Base-by-base conservation (phyloP, 1,284 basidiomycete genomes). In the Xerocomus nothofagi region DNA sequence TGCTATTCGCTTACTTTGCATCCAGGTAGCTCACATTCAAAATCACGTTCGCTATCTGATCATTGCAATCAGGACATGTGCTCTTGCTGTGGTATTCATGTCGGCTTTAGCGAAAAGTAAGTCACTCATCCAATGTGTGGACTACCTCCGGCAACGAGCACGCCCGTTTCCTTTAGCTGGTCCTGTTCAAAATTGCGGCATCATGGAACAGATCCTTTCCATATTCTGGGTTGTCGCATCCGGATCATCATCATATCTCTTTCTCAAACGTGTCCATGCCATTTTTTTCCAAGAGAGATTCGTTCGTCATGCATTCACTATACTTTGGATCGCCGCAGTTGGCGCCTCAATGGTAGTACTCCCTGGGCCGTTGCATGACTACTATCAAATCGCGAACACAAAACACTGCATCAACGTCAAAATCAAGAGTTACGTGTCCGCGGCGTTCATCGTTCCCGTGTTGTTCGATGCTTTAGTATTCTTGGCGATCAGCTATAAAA, bases 191-290 rank as follows among this genome's bases (percentile, higher is more conserved):
- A 21, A 59, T 12, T 70, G 65, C 14, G 39, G 49, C 4, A 37
- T 52, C 43, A 21, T 59, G 27, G 31, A 48, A 43, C 33, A 55
- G 11, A 55, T 52, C 31, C 18, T 59, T 37, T 43, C 36, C 24
- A 26, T 55, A 44, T 58, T 56, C 49, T 65, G 57, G 55, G 41
- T 63, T n/a, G 27, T 65, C 17, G 49, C 59, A 34, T 55, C 57
- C 7, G 52, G 58, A 36, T 51, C 57, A 4, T 60, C 65, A 0
- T 61, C 65, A 2, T 59, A 64, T 44, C 68, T 71, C 39, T 70
- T 71, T 44, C 62, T 65, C 55, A 58, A 60, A 48, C 67, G 70
- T 12, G 57, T 67, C 24, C 58, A 65, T 31, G 69, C 60, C 4
- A 49, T 69, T 10, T 65, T 60, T 41, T 18, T 46, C 32, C 24